Conservation (phyloP, 2,329 filamentous ascomycete species). For the Curvularia spicifera region DNA sequence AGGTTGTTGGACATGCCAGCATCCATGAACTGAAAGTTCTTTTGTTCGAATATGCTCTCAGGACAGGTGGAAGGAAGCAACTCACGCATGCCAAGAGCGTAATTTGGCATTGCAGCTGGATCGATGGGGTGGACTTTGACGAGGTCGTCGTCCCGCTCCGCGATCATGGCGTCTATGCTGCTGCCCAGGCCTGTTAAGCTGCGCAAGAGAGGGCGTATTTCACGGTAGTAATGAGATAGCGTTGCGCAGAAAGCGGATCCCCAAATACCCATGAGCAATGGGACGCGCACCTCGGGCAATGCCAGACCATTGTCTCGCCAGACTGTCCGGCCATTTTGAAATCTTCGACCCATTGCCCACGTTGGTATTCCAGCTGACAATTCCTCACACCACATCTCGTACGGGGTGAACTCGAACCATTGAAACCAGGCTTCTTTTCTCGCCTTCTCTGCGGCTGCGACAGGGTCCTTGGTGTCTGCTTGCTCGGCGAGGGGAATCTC, state of each 20-base stretch:
- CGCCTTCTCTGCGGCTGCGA: constrained; percentile 54
- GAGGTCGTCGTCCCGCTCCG: constrained; percentile 81
- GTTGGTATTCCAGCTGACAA: constrained; percentile 90
- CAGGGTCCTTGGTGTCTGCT: constrained; percentile 42
- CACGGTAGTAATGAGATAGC: constrained; percentile 92
- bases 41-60: constrained; percentile 71
- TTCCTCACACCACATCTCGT: constrained; percentile 95
- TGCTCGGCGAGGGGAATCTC: constrained; percentile 78
- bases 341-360: constrained; percentile 87
- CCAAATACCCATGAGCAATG: constrained; percentile 91
- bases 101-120: constrained; percentile 90
- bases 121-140: constrained; percentile 94
- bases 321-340: constrained; percentile 72
- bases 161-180: constrained; percentile 80
- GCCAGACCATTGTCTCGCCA: constrained; percentile 69
- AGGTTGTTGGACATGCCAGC: constrained; percentile 99
- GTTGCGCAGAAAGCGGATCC: constrained; percentile 97
- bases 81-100: constrained; percentile 78
- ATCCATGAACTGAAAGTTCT: constrained; percentile 79
- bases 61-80: constrained; percentile 79
- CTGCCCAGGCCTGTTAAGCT: constrained; percentile 73
- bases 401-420: constrained; percentile 91
- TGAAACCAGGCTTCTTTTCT: constrained; percentile 86
- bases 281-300: constrained; percentile 82
- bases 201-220: constrained; percentile 81